These are phyloP conservation scores for Aureobasidium sp. DNA, from an alignment of 2,329 filamentous ascomycete species.

Conservation along the genomic window DNA sequence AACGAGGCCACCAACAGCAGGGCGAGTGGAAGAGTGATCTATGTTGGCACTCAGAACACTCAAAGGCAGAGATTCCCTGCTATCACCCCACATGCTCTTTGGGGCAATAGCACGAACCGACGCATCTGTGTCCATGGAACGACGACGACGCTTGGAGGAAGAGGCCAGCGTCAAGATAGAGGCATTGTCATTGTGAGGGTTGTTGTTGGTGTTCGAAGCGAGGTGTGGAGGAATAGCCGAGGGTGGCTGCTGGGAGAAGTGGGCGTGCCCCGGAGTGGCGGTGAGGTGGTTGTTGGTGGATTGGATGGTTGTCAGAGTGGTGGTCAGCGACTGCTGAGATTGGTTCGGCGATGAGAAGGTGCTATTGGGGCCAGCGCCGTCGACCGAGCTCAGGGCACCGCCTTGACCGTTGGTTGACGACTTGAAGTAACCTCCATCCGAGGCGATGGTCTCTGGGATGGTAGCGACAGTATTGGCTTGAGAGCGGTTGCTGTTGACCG, in stretches of 20 bases:
- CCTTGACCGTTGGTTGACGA: slow-evolving; percentile 60
- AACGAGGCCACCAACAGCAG: slow-evolving; percentile 47
- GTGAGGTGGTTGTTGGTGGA: slow-evolving; percentile 47
- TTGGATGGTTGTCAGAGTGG: slow-evolving; percentile 79
- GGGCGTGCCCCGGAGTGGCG: slow-evolving; percentile 22
- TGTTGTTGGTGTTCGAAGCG: slow-evolving; percentile 35
- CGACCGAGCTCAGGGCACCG: slow-evolving; percentile 53
- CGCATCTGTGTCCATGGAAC: slow-evolving; percentile 78
- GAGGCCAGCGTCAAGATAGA: slow-evolving; percentile 80
- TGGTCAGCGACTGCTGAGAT: slow-evolving; percentile 72
- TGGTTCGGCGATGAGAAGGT: slow-evolving; percentile 79
- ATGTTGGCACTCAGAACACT: slow-evolving; percentile 69
- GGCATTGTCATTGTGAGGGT: slow-evolving; percentile 60
- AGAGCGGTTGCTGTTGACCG: slow-evolving; percentile 55
- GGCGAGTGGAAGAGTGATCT: slow-evolving; percentile 40
- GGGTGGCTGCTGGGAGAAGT: slow-evolving; percentile 17
- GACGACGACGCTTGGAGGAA: slow-evolving; percentile 69
- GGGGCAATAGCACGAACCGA: slow-evolving; percentile 79
- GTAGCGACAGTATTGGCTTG: slow-evolving; percentile 76
- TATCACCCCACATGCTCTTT: slow-evolving; percentile 73
- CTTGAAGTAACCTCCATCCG: slow-evolving; percentile 70
- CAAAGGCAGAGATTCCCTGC: slow-evolving; percentile 69
- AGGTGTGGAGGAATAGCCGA: slow-evolving; percentile 9
- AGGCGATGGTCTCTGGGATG: slow-evolving; percentile 67
- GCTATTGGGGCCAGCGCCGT: slow-evolving; percentile 56